These are phyloP conservation scores for Vigna mungo DNA, from an alignment of 306 rosid genomes.

Conservation along the genomic window DNA sequence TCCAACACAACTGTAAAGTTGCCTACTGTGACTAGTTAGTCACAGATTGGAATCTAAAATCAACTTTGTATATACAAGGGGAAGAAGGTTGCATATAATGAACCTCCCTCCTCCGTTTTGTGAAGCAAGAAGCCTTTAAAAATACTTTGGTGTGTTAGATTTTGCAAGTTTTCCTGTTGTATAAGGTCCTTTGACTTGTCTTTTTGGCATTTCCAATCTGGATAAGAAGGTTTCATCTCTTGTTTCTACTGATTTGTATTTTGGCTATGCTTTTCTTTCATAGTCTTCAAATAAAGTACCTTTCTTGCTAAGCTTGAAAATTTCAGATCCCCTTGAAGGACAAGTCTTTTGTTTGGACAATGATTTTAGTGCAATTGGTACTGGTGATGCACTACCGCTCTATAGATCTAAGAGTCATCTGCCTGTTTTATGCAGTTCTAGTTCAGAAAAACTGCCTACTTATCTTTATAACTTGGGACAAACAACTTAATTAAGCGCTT, in stretches of 20 bases:
- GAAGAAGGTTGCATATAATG: background rate
- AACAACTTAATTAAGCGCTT: background rate
- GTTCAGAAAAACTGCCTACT: background rate
- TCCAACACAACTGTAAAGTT: background rate
- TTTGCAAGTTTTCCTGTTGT: background rate
- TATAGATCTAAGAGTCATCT: background rate
- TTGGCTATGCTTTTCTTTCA: background rate
- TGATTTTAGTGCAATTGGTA: conserved; percentile 13
- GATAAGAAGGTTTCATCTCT: background rate
- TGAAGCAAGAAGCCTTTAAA: background rate
- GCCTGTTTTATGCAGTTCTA: background rate
- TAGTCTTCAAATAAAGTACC: background rate
- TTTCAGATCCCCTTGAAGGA: background rate
- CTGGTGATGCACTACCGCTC: conserved; percentile 3
- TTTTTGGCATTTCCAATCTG: background rate
- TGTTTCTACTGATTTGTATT: background rate
- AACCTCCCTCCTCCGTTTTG: background rate
- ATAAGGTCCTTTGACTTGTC: background rate
- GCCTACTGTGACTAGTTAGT: background rate
- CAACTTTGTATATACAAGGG: background rate
- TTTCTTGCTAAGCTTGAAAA: background rate
- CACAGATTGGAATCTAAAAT: background rate
- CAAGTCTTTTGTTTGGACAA: conserved; percentile 22
- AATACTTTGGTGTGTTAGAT: background rate
- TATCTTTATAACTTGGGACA: background rate